phyloP scores from a whole-genome alignment of 2,329 filamentous ascomycete species.

The Aspergillus viridinutans region DNA sequence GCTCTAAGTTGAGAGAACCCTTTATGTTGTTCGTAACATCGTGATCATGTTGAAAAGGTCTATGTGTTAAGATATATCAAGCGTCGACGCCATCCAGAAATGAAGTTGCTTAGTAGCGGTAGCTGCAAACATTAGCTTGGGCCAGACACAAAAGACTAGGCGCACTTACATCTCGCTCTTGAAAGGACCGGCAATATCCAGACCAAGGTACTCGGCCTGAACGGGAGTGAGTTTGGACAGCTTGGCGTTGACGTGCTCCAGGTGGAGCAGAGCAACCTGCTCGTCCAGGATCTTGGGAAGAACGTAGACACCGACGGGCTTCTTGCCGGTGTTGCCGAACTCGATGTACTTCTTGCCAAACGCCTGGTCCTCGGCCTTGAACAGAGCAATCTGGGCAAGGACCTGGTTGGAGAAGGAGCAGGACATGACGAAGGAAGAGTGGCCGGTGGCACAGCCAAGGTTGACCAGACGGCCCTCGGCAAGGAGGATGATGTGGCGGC shows the following conservation, averaged over 20 bases:
- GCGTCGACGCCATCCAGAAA: conserved; percentile 24
- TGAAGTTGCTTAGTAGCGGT: conserved; percentile 60
- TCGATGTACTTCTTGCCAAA: conserved; percentile 95
- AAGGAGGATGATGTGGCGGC: conserved; percentile 96
- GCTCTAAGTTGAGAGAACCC: conserved; percentile 38
- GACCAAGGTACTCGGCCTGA: conserved; percentile 92
- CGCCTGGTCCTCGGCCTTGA: conserved; percentile 80
- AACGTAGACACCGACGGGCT: conserved; percentile 88
- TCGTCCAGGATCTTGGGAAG: conserved; percentile 98
- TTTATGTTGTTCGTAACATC: conserved; percentile 56
- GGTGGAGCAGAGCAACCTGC: conserved; percentile 92
- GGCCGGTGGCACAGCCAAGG: conserved; percentile 96
- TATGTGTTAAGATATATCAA: conserved; percentile 36
- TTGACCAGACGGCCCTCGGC: conserved; percentile 99
- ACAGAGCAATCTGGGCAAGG: conserved; percentile 97
- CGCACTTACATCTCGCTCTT: conserved; percentile 79
- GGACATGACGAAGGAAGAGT: conserved; percentile 99
- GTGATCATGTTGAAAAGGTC: conserved; percentile 55
- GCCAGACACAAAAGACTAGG: not conserved
- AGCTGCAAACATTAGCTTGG: conserved; percentile 31
- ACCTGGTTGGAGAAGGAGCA: conserved; percentile 99
- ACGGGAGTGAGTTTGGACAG: conserved; percentile 77
- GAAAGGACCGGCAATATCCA: conserved; percentile 83
- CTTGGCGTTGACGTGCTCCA: conserved; percentile 91
- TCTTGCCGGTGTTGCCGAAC: conserved; percentile 89